Conservation (phyloP, 2,329 filamentous ascomycete genomes). For the Leptographium wingfieldii region DNA sequence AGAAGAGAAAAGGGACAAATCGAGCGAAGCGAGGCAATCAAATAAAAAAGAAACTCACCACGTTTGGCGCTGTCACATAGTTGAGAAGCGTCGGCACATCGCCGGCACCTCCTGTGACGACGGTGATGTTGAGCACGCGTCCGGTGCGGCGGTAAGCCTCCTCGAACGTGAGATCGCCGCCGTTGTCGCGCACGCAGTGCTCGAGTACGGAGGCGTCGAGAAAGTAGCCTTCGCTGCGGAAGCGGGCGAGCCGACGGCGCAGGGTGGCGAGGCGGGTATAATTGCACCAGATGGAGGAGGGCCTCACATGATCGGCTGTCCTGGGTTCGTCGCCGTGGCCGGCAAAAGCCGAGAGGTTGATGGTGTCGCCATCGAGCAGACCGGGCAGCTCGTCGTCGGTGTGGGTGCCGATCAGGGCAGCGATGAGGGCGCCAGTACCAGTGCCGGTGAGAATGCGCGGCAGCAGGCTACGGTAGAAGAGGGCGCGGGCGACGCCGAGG, state of each 20-base stretch:
- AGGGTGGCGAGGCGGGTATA: constrained; percentile 39
- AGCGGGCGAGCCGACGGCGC: constrained; percentile 52
- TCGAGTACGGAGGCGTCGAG: constrained; percentile 73
- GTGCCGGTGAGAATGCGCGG: constrained; percentile 88
- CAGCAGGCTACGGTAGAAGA: constrained; percentile 67
- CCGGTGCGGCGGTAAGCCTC: constrained; percentile 82
- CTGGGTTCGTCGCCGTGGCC: constrained; percentile 3
- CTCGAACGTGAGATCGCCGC: constrained; percentile 84
- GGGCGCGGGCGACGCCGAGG: constrained; percentile 76
- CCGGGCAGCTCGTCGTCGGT: constrained; percentile 71
- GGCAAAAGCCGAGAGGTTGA: constrained; percentile 71
- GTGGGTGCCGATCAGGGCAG: constrained; percentile 76
- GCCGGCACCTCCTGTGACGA: constrained; percentile 58
- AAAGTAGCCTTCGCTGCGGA: constrained; percentile 67
- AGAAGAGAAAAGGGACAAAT: no score
- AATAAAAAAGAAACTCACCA: constrained; percentile 21
- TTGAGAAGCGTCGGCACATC: constrained; percentile 79
- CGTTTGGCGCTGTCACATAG: constrained; percentile 85
- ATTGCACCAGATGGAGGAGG: not conserved
- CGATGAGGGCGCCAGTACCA: constrained; percentile 79
- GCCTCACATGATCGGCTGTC: not conserved
- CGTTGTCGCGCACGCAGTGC: constrained; percentile 70
- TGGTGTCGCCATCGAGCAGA: constrained; percentile 65
- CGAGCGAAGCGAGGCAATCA: no score
- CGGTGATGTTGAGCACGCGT: constrained; percentile 80